phyloP scores from a whole-genome alignment of 1,284 basidiomycete genomes.

The Boletus coffeatus region DNA sequence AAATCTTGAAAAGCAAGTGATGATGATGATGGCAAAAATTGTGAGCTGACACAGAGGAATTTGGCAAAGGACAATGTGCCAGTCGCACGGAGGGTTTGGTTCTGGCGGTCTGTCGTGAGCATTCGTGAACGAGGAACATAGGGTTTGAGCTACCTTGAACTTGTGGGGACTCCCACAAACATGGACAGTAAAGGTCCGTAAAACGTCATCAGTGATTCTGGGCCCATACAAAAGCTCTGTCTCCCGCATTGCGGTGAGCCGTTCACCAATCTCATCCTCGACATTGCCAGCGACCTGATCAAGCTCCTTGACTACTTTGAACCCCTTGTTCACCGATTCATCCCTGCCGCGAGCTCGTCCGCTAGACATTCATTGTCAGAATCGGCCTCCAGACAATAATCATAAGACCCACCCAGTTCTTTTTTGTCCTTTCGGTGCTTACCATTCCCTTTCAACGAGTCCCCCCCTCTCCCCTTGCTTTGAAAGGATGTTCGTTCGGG shows the following conservation, averaged over 20 bases:
- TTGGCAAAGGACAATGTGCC: constrained; percentile 91
- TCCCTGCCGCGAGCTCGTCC: constrained; percentile 48
- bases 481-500: constrained; percentile 2
- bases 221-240: constrained; percentile 84
- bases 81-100: constrained; percentile 79
- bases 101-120: constrained; percentile 42
- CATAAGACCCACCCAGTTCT: constrained; percentile 53
- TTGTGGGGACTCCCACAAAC: constrained; percentile 86
- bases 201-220: constrained; percentile 73
- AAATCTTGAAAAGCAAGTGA: constrained; percentile 85
- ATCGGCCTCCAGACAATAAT: not conserved
- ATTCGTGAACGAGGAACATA: not conserved
- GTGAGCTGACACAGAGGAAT: constrained; percentile 92
- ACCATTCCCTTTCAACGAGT: constrained; percentile 91
- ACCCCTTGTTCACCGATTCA: constrained; percentile 30
- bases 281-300: constrained; percentile 98
- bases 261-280: constrained; percentile 97
- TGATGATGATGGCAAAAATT: constrained; percentile 91
- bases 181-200: constrained; percentile 90
- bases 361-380: constrained; percentile 30
- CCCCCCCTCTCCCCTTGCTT: not conserved
- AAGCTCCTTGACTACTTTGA: constrained; percentile 82
- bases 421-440: constrained; percentile 94
- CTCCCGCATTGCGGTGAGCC: constrained; percentile 81
- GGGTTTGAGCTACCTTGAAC: constrained; percentile 61